Conservation (phyloP, 2,329 filamentous ascomycete genomes). For the Monosporascus sp. region DNA sequence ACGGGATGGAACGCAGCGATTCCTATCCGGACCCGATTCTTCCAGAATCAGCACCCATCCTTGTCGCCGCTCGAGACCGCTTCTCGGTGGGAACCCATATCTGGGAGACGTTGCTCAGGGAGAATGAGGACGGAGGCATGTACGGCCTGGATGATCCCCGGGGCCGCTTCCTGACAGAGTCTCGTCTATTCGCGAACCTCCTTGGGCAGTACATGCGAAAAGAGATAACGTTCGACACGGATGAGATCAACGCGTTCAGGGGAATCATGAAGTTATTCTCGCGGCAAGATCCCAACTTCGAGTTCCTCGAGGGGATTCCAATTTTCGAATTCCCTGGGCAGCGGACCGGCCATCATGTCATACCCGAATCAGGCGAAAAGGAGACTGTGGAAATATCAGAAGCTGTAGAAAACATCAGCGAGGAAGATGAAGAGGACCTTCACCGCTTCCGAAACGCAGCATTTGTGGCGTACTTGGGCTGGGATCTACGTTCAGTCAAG, state of each 20-base stretch:
- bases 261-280: not conserved
- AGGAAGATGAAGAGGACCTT: not conserved
- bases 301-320: not conserved
- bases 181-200: too few relatives aligned
- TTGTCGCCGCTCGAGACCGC: too few relatives aligned
- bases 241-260: not conserved
- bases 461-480: not conserved
- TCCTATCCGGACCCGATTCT: not conserved
- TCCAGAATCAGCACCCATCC: too few relatives aligned
- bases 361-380: too few relatives aligned
- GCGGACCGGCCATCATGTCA: too few relatives aligned
- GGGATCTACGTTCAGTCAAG: not conserved
- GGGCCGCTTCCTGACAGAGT: not conserved
- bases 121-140: not conserved
- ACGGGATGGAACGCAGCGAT: not conserved
- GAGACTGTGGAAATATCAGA: too few relatives aligned
- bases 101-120: not conserved
- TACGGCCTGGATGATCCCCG: not conserved
- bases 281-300: not conserved
- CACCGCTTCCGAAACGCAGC: not conserved
- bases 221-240: not conserved
- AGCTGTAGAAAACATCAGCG: too few relatives aligned
- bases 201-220: not conserved
- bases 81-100: too few relatives aligned
- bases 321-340: not conserved